These are phyloP conservation scores for Oryza punctata DNA, from an alignment of 176 grass and related monocot genomes.

Conservation along the genomic window DNA sequence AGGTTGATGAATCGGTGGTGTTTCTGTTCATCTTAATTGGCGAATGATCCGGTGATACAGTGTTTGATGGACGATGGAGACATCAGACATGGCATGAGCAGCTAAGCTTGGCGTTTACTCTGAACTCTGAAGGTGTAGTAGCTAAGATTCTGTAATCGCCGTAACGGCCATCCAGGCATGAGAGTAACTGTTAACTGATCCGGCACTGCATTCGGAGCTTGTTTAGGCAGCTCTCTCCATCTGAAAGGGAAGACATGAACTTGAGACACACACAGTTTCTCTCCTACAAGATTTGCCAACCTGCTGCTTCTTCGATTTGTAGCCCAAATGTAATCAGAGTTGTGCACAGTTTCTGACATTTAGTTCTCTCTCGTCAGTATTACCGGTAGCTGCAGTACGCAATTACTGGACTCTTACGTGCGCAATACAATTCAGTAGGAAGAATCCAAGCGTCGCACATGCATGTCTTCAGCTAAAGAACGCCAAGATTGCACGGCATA, in stretches of 20 bases:
- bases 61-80: too few species aligned
- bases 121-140: too few species aligned
- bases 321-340: background rate
- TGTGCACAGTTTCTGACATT: background rate
- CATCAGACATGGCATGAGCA: background rate
- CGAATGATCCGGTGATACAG: background rate
- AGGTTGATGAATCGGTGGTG: background rate
- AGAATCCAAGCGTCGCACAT: conserved; percentile 18
- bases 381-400: background rate
- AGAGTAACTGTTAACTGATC: background rate
- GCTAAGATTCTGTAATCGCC: background rate
- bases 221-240: background rate
- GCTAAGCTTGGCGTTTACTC: conserved; percentile 6
- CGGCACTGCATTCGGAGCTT: background rate
- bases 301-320: background rate
- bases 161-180: background rate
- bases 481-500: conserved; percentile 7
- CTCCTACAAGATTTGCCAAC: conserved; percentile 15
- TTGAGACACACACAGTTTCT: background rate
- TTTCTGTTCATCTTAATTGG: background rate
- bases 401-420: background rate
- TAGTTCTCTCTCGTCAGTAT: background rate
- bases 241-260: background rate
- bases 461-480: background rate
- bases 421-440: conserved; percentile 13